Base-by-base conservation (phyloP, 2,329 filamentous ascomycete species). In the Diaporthe humulicola region DNA sequence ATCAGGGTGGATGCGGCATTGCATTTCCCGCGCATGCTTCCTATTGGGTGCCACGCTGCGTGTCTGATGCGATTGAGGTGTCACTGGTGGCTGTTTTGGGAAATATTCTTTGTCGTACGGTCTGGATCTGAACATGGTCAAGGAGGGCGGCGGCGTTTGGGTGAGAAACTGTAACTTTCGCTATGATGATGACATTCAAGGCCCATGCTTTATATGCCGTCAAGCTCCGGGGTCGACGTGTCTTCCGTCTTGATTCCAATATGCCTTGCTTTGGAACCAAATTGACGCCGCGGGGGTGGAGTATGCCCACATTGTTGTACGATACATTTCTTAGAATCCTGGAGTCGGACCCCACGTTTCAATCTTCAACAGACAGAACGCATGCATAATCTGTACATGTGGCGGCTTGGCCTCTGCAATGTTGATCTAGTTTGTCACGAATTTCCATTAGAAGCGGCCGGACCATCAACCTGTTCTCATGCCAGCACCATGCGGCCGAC, bases 171-270 rank as follows among this genome's bases (percentile, higher is more conserved):
- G 48, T 7, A 40, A 12, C 7, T 54, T 69, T 54, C 40, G 45
- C 48, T 54, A 69, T 38, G 64, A 54, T 69, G 30, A 69, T 69
- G 48, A 69, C 45, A 30, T 28, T 52, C 1, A 69, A 69, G 28
- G 40, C n/a, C 22, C 30, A 28, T 17, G 19, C 15, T 38, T 28
- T 1, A 28, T 4, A 9, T n/a, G 30, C n/a, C 0, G 3, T 60
- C 7, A 22, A 40, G 28, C 22, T 14, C 17, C 48, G n/a, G 9
- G 9, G 10, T 14, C n/a, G 14, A 50, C 2, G 12, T 50, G 48
- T 22, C 45, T 50, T 50, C 9, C 9, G n/a, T 25, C 56, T 60
- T 48, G 7, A 22, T n/a, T 45, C 5, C 8, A 30, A 12, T 25
- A 4, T 28, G 45, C 42, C 36, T 38, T 25, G 30, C 45, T 22